Evolutionary conservation across 2,329 filamentous ascomycete genomes (phyloP).

Genomic region (Taxawa tesnikishii): DNA sequence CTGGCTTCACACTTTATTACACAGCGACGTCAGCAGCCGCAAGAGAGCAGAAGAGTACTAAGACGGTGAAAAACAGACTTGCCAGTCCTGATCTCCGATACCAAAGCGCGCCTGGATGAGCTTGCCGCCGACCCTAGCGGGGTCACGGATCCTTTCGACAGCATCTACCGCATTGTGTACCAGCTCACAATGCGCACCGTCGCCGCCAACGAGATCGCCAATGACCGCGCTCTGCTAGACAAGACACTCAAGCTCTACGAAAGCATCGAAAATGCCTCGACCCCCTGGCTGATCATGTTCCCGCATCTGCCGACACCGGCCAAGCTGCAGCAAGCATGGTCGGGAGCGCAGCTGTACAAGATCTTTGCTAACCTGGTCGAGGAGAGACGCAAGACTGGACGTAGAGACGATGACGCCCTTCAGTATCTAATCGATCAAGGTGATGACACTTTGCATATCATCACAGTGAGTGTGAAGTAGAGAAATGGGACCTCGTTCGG

Average conservation of each 20-base stretch:
- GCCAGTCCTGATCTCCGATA: constrained; percentile 31
- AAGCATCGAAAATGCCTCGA: constrained; percentile 31
- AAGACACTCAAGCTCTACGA: constrained; percentile 34
- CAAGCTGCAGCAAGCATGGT: constrained; percentile 31
- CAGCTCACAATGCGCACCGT: constrained; percentile 46
- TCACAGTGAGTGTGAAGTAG: constrained; percentile 19
- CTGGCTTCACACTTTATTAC: no score
- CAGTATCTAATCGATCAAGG: constrained; percentile 42
- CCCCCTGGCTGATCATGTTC: constrained; percentile 37
- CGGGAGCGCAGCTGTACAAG: constrained; percentile 35
- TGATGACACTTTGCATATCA: constrained; percentile 30
- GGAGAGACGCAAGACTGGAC: constrained; percentile 29
- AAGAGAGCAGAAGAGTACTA: no score
- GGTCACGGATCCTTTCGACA: constrained; percentile 41
- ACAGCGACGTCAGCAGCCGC: no score
- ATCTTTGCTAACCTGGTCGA: constrained; percentile 37
- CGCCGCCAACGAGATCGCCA: constrained; percentile 41
- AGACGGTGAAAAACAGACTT: no score
- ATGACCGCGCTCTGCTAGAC: constrained; percentile 29
- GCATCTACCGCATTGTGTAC: constrained; percentile 41
- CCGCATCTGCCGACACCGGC: constrained; percentile 37
- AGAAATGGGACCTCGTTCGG: not conserved
- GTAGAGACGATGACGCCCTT: constrained; percentile 36
- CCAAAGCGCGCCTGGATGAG: constrained; percentile 23
- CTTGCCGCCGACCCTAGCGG: constrained; percentile 22